A percentile compares a stretch with the other conserved stretches of the same genome.
Conservation (phyloP, 495 filamentous ascomycete species). For the Rhypophila decipiens region DNA sequence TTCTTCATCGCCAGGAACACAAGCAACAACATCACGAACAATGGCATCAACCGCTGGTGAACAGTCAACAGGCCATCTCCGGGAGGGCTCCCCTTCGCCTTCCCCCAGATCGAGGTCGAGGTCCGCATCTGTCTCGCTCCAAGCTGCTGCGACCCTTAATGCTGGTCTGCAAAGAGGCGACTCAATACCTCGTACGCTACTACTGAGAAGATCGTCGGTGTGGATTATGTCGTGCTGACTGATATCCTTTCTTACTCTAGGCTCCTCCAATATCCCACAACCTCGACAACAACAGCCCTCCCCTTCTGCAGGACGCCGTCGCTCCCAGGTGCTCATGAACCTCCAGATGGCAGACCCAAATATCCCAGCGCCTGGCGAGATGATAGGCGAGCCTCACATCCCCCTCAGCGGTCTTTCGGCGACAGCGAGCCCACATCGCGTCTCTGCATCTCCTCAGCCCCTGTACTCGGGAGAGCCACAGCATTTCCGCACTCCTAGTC, state of each 20-base stretch:
- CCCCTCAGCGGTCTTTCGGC: slow-evolving; percentile 37
- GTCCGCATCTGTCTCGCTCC: slow-evolving; percentile 58
- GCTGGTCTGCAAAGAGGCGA: slow-evolving; percentile 57
- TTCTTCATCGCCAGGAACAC: slow-evolving; percentile 46
- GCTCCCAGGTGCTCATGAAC: slow-evolving; percentile 67
- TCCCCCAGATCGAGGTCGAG: slow-evolving; percentile 55
- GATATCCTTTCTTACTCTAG: slow-evolving; percentile 23
- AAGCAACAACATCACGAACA: slow-evolving; percentile 18
- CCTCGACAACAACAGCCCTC: slow-evolving; percentile 45
- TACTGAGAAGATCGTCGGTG: too few species aligned
- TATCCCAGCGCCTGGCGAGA: slow-evolving; percentile 56
- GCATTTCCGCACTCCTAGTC: slow-evolving; percentile 62
- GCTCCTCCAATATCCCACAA: slow-evolving; percentile 49
- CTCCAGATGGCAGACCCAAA: slow-evolving; percentile 64
- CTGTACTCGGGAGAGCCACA: slow-evolving; percentile 49
- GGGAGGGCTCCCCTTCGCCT: slow-evolving; percentile 40
- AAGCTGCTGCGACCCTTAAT: slow-evolving; percentile 64
- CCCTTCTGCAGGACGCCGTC: slow-evolving; percentile 52
- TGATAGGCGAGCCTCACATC: slow-evolving; percentile 41
- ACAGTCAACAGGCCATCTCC: slow-evolving; percentile 19
- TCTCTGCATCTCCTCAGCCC: slow-evolving; percentile 53
- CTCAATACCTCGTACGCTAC: not conserved
- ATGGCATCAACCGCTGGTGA: slow-evolving; percentile 40
- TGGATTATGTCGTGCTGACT: not conserved
- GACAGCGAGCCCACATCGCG: slow-evolving; percentile 51